Evolutionary conservation across 306 rosid species (phyloP).

Genomic region (Quercus parvula): DNA sequence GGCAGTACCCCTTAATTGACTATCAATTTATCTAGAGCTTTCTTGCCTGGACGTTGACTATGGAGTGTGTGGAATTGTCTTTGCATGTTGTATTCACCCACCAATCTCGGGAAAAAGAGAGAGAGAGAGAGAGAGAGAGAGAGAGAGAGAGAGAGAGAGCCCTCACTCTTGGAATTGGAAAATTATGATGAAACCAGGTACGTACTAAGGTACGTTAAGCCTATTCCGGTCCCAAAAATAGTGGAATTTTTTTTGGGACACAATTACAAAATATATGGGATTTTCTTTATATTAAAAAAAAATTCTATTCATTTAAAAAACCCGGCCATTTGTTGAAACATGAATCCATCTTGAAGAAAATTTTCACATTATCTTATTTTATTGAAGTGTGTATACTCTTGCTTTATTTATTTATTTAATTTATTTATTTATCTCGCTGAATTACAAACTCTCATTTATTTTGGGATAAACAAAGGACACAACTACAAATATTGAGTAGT

Average conservation of each 20-base stretch:
- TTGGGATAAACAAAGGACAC: neutral
- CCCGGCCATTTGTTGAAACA: no score
- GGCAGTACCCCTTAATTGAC: neutral
- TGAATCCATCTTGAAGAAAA: no score
- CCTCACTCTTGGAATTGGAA: neutral
- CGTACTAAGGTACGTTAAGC: neutral
- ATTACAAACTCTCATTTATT: no score
- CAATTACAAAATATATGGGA: no score
- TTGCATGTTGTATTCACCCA: neutral
- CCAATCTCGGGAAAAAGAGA: neutral
- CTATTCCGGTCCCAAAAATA: no score
- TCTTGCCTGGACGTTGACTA: neutral
- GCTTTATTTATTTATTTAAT: no score
- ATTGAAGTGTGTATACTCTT: no score
- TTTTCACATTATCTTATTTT: no score
- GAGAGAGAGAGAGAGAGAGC: constrained; percentile 6
- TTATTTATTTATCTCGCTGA: no score
- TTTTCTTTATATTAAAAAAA: no score
- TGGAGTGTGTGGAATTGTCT: neutral
- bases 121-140: constrained; percentile 9
- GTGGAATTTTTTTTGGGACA: no score
- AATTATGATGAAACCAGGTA: neutral
- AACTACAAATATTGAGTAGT: neutral
- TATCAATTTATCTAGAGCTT: neutral
- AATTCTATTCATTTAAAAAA: no score